A percentile compares a stretch with the other conserved stretches of the same genome.
These are phyloP conservation scores for Pisolithus tinctorius DNA, from an alignment of 768 basidiomycete species.

Conservation along the genomic window DNA sequence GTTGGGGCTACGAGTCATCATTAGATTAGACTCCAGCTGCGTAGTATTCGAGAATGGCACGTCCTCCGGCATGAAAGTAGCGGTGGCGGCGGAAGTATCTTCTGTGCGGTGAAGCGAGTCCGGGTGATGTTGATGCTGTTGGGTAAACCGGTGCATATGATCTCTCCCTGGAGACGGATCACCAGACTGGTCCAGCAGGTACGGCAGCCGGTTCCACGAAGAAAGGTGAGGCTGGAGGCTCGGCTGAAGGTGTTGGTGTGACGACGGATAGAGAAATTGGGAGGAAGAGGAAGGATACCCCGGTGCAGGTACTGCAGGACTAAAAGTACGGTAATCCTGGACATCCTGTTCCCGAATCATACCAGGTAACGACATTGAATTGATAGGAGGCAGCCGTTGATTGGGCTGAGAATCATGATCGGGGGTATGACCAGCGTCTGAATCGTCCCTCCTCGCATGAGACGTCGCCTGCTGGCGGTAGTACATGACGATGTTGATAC, in stretches of 20 bases:
- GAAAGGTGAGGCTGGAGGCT: slow-evolving; percentile 1
- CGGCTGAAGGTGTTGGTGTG: neutral
- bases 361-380: slow-evolving; percentile 17
- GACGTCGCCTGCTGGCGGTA: slow-evolving; percentile 9
- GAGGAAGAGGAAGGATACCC: slow-evolving; percentile 1
- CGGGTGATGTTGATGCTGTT: neutral
- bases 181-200: neutral
- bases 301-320: neutral
- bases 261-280: neutral
- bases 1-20: neutral
- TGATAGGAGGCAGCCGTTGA: slow-evolving; percentile 6
- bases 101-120: slow-evolving; percentile 1
- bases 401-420: slow-evolving; percentile 1
- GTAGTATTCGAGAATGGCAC: neutral
- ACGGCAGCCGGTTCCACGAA: slow-evolving; percentile 2
- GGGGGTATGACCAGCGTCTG: slow-evolving; percentile 1
- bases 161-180: slow-evolving; percentile 1
- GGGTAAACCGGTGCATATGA: neutral
- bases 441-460: neutral
- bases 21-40: neutral
- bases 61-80: neutral
- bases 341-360: neutral
- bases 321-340: neutral
- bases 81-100: neutral
- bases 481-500: slow-evolving; percentile 7